Percentiles rank a stretch among this genome's conserved stretches.
Evolutionary conservation across 177 flowering plant species (phyloP).

Genomic region (Vitis hybrid): DNA sequence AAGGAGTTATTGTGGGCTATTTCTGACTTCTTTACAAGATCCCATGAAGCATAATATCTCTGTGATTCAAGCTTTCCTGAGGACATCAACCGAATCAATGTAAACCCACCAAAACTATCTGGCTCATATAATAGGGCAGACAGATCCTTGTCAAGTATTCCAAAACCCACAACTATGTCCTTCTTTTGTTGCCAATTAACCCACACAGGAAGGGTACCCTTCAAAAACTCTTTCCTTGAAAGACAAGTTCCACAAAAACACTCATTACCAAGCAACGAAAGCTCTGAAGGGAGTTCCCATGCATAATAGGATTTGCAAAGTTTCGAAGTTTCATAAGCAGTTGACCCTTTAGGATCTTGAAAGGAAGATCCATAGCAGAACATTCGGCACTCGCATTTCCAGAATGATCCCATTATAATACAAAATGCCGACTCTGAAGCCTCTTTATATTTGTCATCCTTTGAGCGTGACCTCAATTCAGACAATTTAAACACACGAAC

Average conservation of each 20-base stretch:
- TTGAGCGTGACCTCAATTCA: conserved; percentile 45
- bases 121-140: conserved; percentile 15
- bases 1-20: conserved; percentile 18
- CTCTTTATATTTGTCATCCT: conserved; percentile 30
- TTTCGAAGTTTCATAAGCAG: conserved; percentile 30
- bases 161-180: conserved; percentile 64
- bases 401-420: conserved; percentile 76
- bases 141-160: conserved; percentile 41
- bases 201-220: conserved; percentile 56
- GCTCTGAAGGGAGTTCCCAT: conserved; percentile 73
- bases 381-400: conserved; percentile 57
- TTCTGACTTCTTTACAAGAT: conserved; percentile 18
- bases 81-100: conserved; percentile 58
- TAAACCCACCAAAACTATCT: conserved; percentile 54
- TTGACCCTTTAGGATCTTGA: conserved; percentile 20
- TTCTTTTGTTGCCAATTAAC: conserved; percentile 63
- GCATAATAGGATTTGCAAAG: conserved; percentile 43
- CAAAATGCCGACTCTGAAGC: conserved; percentile 61
- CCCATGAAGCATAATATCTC: conserved; percentile 55
- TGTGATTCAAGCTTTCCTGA: conserved; percentile 82
- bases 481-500: conserved; percentile 54
- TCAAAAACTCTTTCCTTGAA: conserved; percentile 43
- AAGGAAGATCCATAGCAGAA: conserved; percentile 73
- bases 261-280: conserved; percentile 40
- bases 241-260: conserved; percentile 68